Percentiles rank a stretch among this genome's conserved stretches.
Conservation (phyloP, 441 rosid species). For the Pelargonium exstipulatum region DNA sequence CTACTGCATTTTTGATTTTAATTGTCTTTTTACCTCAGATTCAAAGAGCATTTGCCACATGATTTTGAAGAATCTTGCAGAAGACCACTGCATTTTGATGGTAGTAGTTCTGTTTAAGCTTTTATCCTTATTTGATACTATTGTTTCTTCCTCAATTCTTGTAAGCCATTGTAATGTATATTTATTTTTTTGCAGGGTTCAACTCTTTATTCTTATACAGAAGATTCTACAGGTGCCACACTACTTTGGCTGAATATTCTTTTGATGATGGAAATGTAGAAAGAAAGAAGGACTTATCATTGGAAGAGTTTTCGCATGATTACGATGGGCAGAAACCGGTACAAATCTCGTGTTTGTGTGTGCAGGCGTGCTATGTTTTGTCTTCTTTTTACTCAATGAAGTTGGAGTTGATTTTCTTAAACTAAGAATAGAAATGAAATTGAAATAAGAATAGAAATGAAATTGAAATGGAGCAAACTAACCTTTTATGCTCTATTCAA, state of each 20-base stretch:
- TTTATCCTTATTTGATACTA: not conserved
- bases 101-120: constrained; percentile 28
- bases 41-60: constrained; percentile 56
- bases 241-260: constrained; percentile 54
- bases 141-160: constrained; percentile 8
- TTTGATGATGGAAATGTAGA: constrained; percentile 72
- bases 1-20: not conserved
- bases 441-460: not conserved
- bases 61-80: constrained; percentile 32
- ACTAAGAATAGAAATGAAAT: not conserved
- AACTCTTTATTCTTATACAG: constrained; percentile 68
- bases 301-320: constrained; percentile 49
- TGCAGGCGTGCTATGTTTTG: not conserved
- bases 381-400: not conserved
- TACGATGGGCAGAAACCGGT: constrained; percentile 73
- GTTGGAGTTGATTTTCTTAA: not conserved
- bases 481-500: not conserved
- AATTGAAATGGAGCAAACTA: not conserved
- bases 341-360: constrained; percentile 15
- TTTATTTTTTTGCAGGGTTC: constrained; percentile 53
- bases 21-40: constrained; percentile 7
- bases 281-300: constrained; percentile 48
- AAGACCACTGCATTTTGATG: constrained; percentile 55
- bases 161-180: not conserved
- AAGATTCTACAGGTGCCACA: constrained; percentile 76